These are phyloP conservation scores for Saccharomycopsis hybrid DNA, from an alignment of 1,139 yeast species.

Conservation along the genomic window DNA sequence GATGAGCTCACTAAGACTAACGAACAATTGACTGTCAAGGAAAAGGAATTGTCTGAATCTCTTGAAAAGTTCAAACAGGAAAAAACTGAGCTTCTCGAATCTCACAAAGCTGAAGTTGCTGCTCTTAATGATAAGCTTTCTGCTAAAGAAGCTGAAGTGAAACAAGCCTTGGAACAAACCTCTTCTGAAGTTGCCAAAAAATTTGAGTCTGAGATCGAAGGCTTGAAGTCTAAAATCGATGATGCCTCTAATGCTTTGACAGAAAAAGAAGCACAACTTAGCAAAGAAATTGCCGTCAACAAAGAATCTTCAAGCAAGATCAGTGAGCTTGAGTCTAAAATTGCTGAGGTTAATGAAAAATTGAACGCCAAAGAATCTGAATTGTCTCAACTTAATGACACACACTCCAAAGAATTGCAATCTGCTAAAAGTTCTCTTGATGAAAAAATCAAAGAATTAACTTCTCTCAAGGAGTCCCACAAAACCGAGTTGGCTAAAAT, in stretches of 20 bases:
- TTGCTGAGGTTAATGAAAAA: background rate
- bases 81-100: constrained; percentile 8
- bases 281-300: background rate
- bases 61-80: constrained; percentile 3
- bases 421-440: background rate
- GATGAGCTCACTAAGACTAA: background rate
- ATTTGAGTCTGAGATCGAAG: background rate
- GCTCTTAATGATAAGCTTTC: background rate
- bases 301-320: background rate
- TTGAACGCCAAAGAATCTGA: constrained; percentile 4
- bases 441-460: background rate
- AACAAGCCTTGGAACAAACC: background rate
- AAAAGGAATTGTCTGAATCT: constrained; percentile 1
- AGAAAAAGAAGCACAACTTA: background rate
- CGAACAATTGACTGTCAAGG: background rate
- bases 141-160: constrained; percentile 5
- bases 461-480: background rate
- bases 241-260: constrained; percentile 1
- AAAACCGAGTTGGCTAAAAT: constrained; percentile 3
- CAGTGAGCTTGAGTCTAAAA: background rate
- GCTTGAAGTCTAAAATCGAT: constrained; percentile 1
- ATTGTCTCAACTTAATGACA: background rate
- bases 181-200: background rate
- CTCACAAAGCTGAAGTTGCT: constrained; percentile 4
- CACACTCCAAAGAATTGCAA: background rate